phyloP scores from a whole-genome alignment of 192 early-diverging fungal genomes.

The Entrophospora sp. region DNA sequence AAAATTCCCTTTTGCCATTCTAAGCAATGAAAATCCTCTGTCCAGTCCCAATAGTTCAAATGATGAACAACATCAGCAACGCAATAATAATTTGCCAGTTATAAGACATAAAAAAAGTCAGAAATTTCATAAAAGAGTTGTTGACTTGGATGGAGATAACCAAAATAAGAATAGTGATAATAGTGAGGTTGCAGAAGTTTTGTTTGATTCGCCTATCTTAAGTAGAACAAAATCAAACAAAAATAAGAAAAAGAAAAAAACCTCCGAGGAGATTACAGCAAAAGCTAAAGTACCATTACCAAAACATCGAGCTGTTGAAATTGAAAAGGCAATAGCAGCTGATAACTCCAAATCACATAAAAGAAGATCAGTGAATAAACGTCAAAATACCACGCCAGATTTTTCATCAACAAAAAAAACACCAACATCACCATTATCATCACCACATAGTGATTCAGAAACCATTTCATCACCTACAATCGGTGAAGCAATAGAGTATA shows the following conservation, averaged over 20 bases:
- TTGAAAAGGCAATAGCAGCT: slow-evolving; percentile 5
- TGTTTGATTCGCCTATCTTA: slow-evolving; percentile 3
- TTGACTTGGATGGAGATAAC: slow-evolving; percentile 14
- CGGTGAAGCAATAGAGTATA: slow-evolving; percentile 34
- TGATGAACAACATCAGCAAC: slow-evolving; percentile 10
- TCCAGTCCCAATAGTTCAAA: slow-evolving; percentile 7
- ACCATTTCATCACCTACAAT: background rate
- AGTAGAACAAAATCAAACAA: background rate
- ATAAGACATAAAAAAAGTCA: slow-evolving; percentile 13
- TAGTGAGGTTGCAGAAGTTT: slow-evolving; percentile 7
- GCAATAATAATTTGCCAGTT: background rate
- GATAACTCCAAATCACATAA: background rate
- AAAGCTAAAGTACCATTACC: no score
- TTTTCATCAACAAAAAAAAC: slow-evolving; percentile 13
- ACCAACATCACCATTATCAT: background rate
- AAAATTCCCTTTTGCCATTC: slow-evolving; percentile 24
- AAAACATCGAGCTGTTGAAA: background rate
- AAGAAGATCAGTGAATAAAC: background rate
- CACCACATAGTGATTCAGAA: slow-evolving; percentile 13
- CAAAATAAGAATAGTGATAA: background rate
- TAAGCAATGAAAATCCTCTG: slow-evolving; percentile 20
- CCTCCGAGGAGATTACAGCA: slow-evolving; percentile 14
- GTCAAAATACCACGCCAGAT: slow-evolving; percentile 3
- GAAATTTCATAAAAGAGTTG: slow-evolving; percentile 26
- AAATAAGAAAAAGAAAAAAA: slow-evolving; percentile 12